Evolutionary conservation across 805 yeast genomes (phyloP).

Genomic region (Candida silvicultrix): DNA sequence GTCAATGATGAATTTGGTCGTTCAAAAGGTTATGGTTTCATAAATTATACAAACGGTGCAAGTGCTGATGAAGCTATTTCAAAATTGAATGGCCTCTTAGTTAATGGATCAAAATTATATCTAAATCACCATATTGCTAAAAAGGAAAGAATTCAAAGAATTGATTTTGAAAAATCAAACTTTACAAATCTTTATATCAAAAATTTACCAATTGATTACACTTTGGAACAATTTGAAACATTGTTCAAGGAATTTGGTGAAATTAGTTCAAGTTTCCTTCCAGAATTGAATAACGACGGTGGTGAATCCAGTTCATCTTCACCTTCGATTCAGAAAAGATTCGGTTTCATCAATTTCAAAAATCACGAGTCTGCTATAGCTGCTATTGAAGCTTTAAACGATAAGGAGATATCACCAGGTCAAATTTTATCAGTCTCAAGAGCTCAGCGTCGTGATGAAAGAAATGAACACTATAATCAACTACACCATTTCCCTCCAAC

Average conservation of each 20-base stretch:
- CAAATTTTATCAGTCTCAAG: constrained; percentile 30
- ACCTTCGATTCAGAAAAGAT: constrained; percentile 15
- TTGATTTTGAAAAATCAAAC: constrained; percentile 37
- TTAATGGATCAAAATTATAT: constrained; percentile 30
- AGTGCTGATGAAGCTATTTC: constrained; percentile 58
- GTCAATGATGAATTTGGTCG: constrained; percentile 38
- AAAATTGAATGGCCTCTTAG: constrained; percentile 39
- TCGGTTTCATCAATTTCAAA: constrained; percentile 46
- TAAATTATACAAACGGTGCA: constrained; percentile 45
- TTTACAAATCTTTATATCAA: constrained; percentile 46
- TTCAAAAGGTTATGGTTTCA: constrained; percentile 58
- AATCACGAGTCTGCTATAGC: constrained; percentile 39
- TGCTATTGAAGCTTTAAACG: constrained; percentile 41
- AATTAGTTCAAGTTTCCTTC: constrained; percentile 48
- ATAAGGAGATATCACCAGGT: constrained; percentile 30
- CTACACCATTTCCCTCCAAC: background rate
- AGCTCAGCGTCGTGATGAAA: constrained; percentile 37
- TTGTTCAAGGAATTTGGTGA: constrained; percentile 43
- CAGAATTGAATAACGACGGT: constrained; percentile 26
- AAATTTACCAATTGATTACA: constrained; percentile 33
- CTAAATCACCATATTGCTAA: constrained; percentile 59
- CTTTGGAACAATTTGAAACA: constrained; percentile 31
- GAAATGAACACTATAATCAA: constrained; percentile 4
- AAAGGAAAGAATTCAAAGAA: constrained; percentile 43
- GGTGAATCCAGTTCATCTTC: no score